phyloP scores from a whole-genome alignment of 768 basidiomycete genomes.

The Rhodotorula babjevae region DNA sequence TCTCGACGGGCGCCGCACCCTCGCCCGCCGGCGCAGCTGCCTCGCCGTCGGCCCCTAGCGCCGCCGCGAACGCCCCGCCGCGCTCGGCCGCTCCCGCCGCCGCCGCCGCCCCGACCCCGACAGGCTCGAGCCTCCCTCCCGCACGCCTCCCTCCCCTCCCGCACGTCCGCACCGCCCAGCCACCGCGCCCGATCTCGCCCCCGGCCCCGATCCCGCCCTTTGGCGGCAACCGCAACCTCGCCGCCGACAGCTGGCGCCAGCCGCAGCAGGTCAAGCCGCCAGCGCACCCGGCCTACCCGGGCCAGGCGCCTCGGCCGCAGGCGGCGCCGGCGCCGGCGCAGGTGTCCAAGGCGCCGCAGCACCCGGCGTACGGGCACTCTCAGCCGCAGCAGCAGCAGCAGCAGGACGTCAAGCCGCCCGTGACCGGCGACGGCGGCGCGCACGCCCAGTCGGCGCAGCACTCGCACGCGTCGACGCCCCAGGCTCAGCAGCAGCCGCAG shows the following conservation, averaged over 20 bases:
- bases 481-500: neutral
- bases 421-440: neutral
- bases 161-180: neutral
- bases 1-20: neutral
- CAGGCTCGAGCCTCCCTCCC: neutral
- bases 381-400: neutral
- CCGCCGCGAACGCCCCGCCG: neutral
- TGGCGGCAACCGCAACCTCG: slow-evolving; percentile 3
- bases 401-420: neutral
- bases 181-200: slow-evolving; percentile 19
- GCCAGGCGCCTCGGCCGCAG: neutral
- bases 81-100: neutral
- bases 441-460: neutral
- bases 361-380: neutral
- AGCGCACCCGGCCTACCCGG: neutral
- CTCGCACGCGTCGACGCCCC: neutral
- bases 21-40: neutral
- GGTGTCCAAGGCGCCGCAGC: neutral
- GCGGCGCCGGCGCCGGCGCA: neutral
- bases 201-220: slow-evolving; percentile 32
- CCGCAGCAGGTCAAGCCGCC: neutral
- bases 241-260: neutral
- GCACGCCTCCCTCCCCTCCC: slow-evolving; percentile 25
- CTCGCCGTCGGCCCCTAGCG: neutral
- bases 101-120: neutral